Evolutionary conservation across 495 filamentous ascomycete species (phyloP), one percentile per base, ranked within the genome.

Genomic region (Xylaria scruposa): DNA sequence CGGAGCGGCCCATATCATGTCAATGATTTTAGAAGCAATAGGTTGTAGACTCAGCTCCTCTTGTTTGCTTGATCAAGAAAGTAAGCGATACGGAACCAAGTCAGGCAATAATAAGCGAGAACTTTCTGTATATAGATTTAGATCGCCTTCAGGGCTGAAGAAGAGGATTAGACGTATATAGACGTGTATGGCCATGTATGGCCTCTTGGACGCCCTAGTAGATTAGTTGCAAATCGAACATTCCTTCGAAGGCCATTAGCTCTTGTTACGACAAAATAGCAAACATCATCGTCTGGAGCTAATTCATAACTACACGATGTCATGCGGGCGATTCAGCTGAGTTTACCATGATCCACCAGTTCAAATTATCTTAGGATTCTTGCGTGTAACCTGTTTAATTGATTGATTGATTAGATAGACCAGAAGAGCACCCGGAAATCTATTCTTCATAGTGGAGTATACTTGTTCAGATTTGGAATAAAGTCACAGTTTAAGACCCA

Each of bases 321-420:
- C 31, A 17, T 56, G 24, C 21, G 4, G 29, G 53, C 4, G 26
- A 56, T 56, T 26, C 13, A 54, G 24, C 15, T 29, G 21, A 15
- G 9, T 26, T 54, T 19, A 7, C 9, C 10, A 4, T 54, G 4
- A 4, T 26, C 13, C 12, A 29, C 13, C 3, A 0, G 26, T 29
- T 24, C 51, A 26, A 5, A 26, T 15, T 13, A 12, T 54, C 26
- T 26, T 26, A 29, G 51, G 13, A 13, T 54, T 54, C 10, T 6
- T 8, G 36, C 36, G 36, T 38, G 36, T 38, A 38, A 38, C 36
- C 21, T 38, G 58, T n/a, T 60, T 21, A 7, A 60, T 60, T 21
- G 31, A 60, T 21, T 60, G 58, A 60, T 60, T 38, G 33, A 21
- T 38, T 60, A 60, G 58, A 60, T 60, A 60, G 58, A 26, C 53